These are phyloP conservation scores for Serendipita sp. DNA, from an alignment of 768 basidiomycete genomes.

Conservation along the genomic window DNA sequence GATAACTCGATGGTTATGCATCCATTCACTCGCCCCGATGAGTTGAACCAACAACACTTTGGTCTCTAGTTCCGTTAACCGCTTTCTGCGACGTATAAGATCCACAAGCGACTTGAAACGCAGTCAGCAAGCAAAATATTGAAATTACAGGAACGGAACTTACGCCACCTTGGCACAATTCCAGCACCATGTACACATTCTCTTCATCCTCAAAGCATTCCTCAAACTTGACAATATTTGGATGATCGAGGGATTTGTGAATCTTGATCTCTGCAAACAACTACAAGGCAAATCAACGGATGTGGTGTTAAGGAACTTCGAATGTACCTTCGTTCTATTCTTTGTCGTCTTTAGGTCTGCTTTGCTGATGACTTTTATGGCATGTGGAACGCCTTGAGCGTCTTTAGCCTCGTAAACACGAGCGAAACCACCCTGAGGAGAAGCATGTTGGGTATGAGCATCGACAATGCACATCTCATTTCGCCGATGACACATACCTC, in stretches of 20 bases:
- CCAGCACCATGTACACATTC: constrained; percentile 95
- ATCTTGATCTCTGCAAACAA: constrained; percentile 98
- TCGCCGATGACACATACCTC: constrained; percentile 43
- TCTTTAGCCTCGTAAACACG: constrained; percentile 92
- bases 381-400: constrained; percentile 40
- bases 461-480: not conserved
- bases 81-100: constrained; percentile 68
- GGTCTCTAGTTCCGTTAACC: constrained; percentile 82
- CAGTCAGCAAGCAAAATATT: not conserved
- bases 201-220: constrained; percentile 92
- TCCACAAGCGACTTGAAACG: constrained; percentile 51
- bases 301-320: not conserved
- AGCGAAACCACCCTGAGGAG: constrained; percentile 73
- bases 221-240: constrained; percentile 81
- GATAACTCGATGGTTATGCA: constrained; percentile 93
- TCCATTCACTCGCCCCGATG: constrained; percentile 90
- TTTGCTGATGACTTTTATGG: constrained; percentile 94
- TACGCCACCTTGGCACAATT: constrained; percentile 72
- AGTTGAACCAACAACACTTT: constrained; percentile 89
- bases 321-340: constrained; percentile 74
- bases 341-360: constrained; percentile 84
- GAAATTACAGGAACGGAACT: not conserved
- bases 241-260: constrained; percentile 75
- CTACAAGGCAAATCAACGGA: constrained; percentile 23
- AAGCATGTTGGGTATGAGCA: not conserved